phyloP scores from a whole-genome alignment of 2,329 filamentous ascomycete genomes.

The Torrubiella hemipterigena region DNA sequence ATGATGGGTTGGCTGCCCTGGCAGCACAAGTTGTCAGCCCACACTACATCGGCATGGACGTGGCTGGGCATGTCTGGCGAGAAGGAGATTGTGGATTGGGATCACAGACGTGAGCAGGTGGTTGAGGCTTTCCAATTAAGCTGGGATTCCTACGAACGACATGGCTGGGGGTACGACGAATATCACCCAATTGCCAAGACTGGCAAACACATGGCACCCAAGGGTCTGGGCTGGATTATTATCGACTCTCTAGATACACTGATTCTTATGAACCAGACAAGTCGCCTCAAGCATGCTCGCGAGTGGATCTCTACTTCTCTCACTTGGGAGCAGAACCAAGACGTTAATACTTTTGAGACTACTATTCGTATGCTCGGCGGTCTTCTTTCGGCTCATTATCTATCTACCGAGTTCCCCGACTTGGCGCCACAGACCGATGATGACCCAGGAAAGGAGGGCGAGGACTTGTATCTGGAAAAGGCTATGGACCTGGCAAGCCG shows the following conservation, averaged over 20 bases:
- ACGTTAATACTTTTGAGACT: conserved; percentile 96
- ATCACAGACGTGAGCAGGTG: conserved; percentile 64
- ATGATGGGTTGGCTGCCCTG: conserved; percentile 51
- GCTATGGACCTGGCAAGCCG: conserved; percentile 86
- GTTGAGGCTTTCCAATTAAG: conserved; percentile 83
- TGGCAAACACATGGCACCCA: conserved; percentile 72
- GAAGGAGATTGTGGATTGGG: conserved; percentile 54
- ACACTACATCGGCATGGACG: conserved; percentile 34
- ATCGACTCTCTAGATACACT: conserved; percentile 91
- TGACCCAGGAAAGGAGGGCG: conserved; percentile 59
- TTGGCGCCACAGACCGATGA: conserved; percentile 64
- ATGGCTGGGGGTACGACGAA: conserved; percentile 93
- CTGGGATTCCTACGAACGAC: conserved; percentile 84
- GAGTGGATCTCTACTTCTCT: conserved; percentile 78
- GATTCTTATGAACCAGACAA: conserved; percentile 96
- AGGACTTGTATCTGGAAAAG: conserved; percentile 93
- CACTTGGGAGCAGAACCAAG: conserved; percentile 82
- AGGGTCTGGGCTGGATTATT: conserved; percentile 95
- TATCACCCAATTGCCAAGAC: conserved; percentile 74
- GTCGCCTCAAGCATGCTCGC: conserved; percentile 68
- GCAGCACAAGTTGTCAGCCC: conserved; percentile 20
- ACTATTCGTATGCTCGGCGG: conserved; percentile 97
- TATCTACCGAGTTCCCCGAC: conserved; percentile 74
- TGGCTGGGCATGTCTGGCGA: conserved; percentile 43
- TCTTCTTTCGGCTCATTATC: conserved; percentile 82